Evolutionary conservation across 2,329 filamentous ascomycete genomes (phyloP).

Genomic region (Penicillium janthinellum): DNA sequence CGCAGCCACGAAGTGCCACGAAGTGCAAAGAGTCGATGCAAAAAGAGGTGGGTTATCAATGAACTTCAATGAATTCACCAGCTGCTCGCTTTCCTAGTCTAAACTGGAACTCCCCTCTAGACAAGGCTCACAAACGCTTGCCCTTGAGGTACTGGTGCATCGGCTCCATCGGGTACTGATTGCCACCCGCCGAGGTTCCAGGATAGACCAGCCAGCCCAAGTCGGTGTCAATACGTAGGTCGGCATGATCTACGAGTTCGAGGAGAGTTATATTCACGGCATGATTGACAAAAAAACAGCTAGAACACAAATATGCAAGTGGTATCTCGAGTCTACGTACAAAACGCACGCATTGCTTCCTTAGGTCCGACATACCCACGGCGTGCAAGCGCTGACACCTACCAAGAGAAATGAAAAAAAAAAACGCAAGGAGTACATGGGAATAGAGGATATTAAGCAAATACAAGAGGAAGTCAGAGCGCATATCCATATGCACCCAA

Average conservation of each 20-base stretch:
- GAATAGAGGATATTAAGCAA: constrained; percentile 3
- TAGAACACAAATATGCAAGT: constrained; percentile 3
- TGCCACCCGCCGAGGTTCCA: neutral
- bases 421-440: neutral
- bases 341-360: neutral
- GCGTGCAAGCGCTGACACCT: neutral
- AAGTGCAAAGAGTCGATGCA: neutral
- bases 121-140: too few relatives aligned
- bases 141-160: too few relatives aligned
- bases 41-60: neutral
- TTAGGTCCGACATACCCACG: neutral
- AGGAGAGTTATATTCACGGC: neutral
- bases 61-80: neutral
- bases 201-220: neutral
- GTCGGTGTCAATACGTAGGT: neutral
- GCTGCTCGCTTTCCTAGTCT: neutral
- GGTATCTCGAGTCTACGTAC: constrained; percentile 13
- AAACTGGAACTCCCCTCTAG: neutral
- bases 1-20: neutral
- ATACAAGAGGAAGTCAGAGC: constrained; percentile 15
- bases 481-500: constrained; percentile 15
- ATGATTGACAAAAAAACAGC: neutral
- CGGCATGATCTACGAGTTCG: neutral
- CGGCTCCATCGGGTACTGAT: too few relatives aligned
- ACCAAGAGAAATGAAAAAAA: neutral